Evolutionary conservation across 805 yeast species (phyloP).

Genomic region (Candida lessepsii): DNA sequence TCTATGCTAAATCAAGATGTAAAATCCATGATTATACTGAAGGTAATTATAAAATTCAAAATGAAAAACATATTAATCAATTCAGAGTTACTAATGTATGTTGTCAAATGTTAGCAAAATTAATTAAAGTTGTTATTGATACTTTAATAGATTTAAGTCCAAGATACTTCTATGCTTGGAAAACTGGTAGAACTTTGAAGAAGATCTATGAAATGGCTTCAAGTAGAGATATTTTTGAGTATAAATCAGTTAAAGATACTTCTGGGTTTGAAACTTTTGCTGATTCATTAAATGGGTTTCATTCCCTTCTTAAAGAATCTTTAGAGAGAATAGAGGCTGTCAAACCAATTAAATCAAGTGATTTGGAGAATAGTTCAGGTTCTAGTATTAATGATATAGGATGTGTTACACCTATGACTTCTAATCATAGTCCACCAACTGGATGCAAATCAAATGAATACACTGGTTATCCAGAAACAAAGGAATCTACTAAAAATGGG

Average conservation of each 20-base stretch:
- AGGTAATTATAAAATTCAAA: not conserved
- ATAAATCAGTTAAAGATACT: not conserved
- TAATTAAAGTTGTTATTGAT: slow-evolving; percentile 1
- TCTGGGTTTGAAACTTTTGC: not conserved
- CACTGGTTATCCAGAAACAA: too few species aligned
- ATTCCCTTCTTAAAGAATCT: slow-evolving; percentile 2
- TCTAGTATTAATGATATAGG: too few species aligned
- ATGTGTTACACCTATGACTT: not conserved
- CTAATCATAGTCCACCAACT: too few species aligned
- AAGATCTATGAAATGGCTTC: slow-evolving; percentile 1
- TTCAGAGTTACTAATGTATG: not conserved
- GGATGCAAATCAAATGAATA: too few species aligned
- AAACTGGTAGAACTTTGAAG: slow-evolving; percentile 56
- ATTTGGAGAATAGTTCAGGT: too few species aligned
- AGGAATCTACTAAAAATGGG: too few species aligned
- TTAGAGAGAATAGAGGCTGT: not conserved
- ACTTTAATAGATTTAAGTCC: slow-evolving; percentile 37
- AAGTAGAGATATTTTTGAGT: slow-evolving; percentile 1
- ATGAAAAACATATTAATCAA: not conserved
- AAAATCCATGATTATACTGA: slow-evolving; percentile 3
- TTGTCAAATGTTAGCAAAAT: not conserved
- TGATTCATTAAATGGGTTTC: slow-evolving; percentile 1
- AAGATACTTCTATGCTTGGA: slow-evolving; percentile 64
- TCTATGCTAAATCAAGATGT: slow-evolving; percentile 17
- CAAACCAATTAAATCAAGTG: not conserved